Conservation (phyloP, 495 filamentous ascomycete genomes). For the Cercophora sp. region DNA sequence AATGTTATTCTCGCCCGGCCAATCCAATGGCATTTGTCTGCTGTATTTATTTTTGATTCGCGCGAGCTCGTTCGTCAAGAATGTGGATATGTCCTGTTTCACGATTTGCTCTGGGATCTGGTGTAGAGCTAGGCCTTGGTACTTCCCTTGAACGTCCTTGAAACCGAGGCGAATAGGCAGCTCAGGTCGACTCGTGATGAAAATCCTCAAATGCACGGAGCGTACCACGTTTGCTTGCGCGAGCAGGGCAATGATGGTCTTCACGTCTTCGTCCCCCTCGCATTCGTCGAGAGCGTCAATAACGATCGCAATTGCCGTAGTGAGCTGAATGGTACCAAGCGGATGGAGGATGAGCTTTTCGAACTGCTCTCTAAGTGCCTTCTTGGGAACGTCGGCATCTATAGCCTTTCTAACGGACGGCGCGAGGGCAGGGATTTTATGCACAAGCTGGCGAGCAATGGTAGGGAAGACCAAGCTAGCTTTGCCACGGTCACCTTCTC, state of each 20-base stretch:
- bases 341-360: slow-evolving; percentile 45
- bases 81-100: slow-evolving; percentile 34
- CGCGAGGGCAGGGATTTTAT: slow-evolving; percentile 23
- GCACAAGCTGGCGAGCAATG: slow-evolving; percentile 39
- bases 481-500: slow-evolving; percentile 39
- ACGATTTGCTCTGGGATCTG: slow-evolving; percentile 26
- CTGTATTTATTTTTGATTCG: slow-evolving; percentile 24
- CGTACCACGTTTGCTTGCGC: slow-evolving; percentile 12
- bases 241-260: slow-evolving; percentile 36
- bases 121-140: slow-evolving; percentile 30
- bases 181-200: slow-evolving; percentile 44
- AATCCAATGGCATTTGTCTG: slow-evolving; percentile 23
- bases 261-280: slow-evolving; percentile 36
- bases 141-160: slow-evolving; percentile 20
- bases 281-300: slow-evolving; percentile 56
- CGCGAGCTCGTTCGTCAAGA: slow-evolving; percentile 22
- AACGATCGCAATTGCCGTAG: slow-evolving; percentile 31
- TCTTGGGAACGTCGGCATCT: slow-evolving; percentile 28
- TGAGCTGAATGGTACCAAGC: slow-evolving; percentile 16
- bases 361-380: slow-evolving; percentile 45
- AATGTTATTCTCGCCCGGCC: slow-evolving; percentile 37
- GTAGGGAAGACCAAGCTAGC: slow-evolving; percentile 43
- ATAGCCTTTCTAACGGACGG: slow-evolving; percentile 35
- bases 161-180: slow-evolving; percentile 37
- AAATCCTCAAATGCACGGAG: slow-evolving; percentile 15